Evolutionary conservation across 345 rosid genomes (phyloP).

Genomic region (Camelina neglecta): DNA sequence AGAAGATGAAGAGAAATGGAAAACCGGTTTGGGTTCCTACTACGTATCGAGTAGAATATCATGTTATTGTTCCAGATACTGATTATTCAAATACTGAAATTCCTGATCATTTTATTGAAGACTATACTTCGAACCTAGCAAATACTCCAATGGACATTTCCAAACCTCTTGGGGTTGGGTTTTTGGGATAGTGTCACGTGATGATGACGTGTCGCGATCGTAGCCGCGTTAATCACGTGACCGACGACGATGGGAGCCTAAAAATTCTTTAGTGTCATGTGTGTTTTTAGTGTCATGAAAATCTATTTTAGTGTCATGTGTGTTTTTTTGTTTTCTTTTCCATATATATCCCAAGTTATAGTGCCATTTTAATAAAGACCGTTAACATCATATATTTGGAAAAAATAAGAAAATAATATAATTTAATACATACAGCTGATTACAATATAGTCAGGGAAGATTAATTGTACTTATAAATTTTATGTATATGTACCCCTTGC

Average conservation of each 20-base stretch:
- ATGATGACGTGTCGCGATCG: constrained; percentile 41
- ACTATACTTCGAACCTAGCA: constrained; percentile 60
- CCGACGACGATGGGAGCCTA: constrained; percentile 38
- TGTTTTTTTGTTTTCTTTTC: too few species aligned
- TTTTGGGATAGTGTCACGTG: constrained; percentile 46
- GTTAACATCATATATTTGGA: too few species aligned
- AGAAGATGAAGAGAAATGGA: constrained; percentile 40
- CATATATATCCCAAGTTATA: too few species aligned
- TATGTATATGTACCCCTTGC: too few species aligned
- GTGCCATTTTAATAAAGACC: too few species aligned
- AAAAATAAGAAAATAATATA: too few species aligned
- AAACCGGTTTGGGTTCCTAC: constrained; percentile 54
- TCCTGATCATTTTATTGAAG: constrained; percentile 59
- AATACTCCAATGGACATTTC: constrained; percentile 55
- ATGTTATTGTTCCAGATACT: constrained; percentile 46
- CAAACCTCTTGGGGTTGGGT: constrained; percentile 51
- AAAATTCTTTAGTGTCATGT: constrained; percentile 12
- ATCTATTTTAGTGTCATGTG: too few species aligned
- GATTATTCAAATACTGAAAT: constrained; percentile 42
- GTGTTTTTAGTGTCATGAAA: too few species aligned
- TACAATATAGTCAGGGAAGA: too few species aligned
- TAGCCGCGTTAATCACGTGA: constrained; percentile 43
- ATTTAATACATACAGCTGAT: too few species aligned
- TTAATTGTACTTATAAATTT: too few species aligned
- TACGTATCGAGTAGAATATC: constrained; percentile 11